Percentiles rank a stretch among this genome's conserved stretches.
These are phyloP conservation scores for Phialophora tarda DNA, from an alignment of 2,329 filamentous ascomycete genomes.

Conservation along the genomic window DNA sequence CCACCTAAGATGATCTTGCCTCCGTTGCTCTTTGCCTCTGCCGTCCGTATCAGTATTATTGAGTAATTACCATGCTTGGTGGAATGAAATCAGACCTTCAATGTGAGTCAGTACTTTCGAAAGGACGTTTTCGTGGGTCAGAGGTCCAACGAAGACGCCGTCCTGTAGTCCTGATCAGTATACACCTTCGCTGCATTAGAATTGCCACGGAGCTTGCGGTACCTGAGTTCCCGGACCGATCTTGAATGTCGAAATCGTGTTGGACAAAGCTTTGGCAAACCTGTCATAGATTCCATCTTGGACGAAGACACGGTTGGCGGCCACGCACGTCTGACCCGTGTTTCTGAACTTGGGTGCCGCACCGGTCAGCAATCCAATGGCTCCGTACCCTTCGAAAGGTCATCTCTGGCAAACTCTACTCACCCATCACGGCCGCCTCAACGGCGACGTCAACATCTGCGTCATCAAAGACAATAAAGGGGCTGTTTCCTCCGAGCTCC, in stretches of 20 bases:
- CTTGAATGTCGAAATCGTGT: conserved; percentile 73
- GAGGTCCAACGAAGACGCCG: conserved; percentile 9
- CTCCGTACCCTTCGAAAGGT: no score
- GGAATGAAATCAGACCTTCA: no score
- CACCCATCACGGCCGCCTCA: conserved; percentile 20
- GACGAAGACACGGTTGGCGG: conserved; percentile 76
- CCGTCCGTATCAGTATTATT: no score
- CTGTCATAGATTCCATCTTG: conserved; percentile 77
- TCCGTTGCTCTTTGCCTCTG: no score
- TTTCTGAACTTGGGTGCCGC: conserved; percentile 26
- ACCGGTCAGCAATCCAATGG: no score
- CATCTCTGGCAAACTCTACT: no score
- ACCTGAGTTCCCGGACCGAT: conserved; percentile 58
- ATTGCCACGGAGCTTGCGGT: no score
- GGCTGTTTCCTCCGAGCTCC: conserved; percentile 52
- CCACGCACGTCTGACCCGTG: conserved; percentile 50
- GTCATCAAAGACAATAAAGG: conserved; percentile 51
- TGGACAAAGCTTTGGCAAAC: conserved; percentile 71
- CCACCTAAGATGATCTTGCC: no score
- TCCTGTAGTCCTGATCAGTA: conserved; percentile 8
- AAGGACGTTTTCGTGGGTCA: conserved; percentile 16
- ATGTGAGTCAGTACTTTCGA: conserved; percentile 49
- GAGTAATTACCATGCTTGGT: no score
- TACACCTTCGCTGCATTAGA: not conserved
- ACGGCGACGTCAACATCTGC: conserved; percentile 44